Evolutionary conservation across 148 eudicot genomes (phyloP).

Genomic region (Pharnaceum exiguum): DNA sequence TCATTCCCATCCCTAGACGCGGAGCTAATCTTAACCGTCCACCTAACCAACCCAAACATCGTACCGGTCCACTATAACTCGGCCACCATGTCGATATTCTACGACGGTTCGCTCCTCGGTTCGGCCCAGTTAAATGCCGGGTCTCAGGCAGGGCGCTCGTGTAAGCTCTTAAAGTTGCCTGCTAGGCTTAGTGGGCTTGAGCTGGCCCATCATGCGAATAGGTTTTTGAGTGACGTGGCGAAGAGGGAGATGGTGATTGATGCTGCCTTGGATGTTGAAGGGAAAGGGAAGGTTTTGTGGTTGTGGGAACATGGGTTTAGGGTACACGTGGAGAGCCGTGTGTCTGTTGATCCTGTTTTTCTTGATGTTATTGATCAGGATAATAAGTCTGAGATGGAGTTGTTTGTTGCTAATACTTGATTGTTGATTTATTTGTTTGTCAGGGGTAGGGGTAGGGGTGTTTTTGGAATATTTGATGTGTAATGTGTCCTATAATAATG

Average conservation of each 20-base stretch:
- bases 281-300: constrained; percentile 66
- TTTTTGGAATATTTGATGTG: no score
- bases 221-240: constrained; percentile 57
- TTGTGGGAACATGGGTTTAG: constrained; percentile 79
- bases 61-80: constrained; percentile 57
- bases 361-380: constrained; percentile 90
- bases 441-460: no score
- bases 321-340: constrained; percentile 73
- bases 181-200: constrained; percentile 70
- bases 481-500: no score
- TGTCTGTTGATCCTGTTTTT: constrained; percentile 79
- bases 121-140: constrained; percentile 64
- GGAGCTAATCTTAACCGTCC: constrained; percentile 76
- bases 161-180: constrained; percentile 55
- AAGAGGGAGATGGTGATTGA: constrained; percentile 77
- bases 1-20: constrained; percentile 66
- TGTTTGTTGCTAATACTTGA: constrained; percentile 38
- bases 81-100: constrained; percentile 67
- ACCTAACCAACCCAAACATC: constrained; percentile 86
- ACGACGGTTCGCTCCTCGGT: constrained; percentile 69
- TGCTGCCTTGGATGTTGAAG: constrained; percentile 60
- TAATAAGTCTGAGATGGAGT: constrained; percentile 51
- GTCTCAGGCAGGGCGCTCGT: constrained; percentile 60
- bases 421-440: not conserved
- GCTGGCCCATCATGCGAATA: constrained; percentile 55